Percentiles rank a stretch among this genome's conserved stretches.
Conservation (phyloP, 495 filamentous ascomycete genomes). For the Lasiosphaeria hispida region DNA sequence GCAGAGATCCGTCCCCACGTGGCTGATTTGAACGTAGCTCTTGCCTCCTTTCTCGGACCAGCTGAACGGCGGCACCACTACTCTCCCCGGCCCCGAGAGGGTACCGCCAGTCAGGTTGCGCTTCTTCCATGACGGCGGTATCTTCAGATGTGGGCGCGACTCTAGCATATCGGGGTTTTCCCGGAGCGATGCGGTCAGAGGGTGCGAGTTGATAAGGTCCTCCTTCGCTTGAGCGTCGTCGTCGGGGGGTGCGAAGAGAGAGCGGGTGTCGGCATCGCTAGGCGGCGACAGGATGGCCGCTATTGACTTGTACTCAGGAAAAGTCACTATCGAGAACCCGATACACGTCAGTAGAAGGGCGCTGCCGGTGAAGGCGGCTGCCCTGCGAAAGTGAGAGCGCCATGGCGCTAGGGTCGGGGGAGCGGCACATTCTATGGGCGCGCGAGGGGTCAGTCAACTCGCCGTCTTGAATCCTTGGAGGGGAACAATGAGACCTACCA, state of each 20-base stretch:
- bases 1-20: constrained; percentile 78
- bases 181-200: constrained; percentile 64
- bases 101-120: constrained; percentile 83
- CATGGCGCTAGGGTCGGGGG: not conserved
- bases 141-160: constrained; percentile 81
- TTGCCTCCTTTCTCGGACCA: constrained; percentile 73
- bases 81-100: constrained; percentile 68
- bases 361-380: constrained; percentile 29
- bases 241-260: constrained; percentile 62
- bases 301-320: constrained; percentile 45
- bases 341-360: constrained; percentile 46
- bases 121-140: constrained; percentile 61
- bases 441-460: too few relatives aligned
- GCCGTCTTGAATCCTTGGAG: too few relatives aligned
- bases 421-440: not conserved
- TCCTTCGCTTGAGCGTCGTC: constrained; percentile 63
- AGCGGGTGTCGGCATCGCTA: constrained; percentile 70
- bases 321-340: constrained; percentile 55
- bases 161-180: constrained; percentile 66
- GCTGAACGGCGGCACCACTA: constrained; percentile 78
- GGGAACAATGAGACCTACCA: too few relatives aligned
- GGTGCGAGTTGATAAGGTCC: constrained; percentile 70
- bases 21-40: constrained; percentile 68
- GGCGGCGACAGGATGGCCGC: constrained; percentile 51
- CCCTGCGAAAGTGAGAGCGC: constrained; percentile 26